Evolutionary conservation across 2,329 filamentous ascomycete species (phyloP).

Genomic region (Herpotrichia juniperi): DNA sequence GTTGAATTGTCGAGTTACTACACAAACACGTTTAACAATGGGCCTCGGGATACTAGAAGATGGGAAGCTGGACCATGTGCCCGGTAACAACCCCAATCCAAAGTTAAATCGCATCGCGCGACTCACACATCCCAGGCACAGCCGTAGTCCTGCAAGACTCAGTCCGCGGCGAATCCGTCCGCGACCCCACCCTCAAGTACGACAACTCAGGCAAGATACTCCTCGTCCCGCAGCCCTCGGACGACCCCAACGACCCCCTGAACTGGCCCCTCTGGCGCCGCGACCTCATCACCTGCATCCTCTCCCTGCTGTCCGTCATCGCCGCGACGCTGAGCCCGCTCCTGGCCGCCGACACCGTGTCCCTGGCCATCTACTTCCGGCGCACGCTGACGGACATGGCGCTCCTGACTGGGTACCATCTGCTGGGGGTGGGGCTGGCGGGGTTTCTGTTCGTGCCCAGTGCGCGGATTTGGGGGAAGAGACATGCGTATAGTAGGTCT

Average conservation of each 20-base stretch:
- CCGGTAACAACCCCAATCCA: conserved; percentile 64
- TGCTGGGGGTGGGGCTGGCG: conserved; percentile 80
- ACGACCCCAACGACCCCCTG: conserved; percentile 90
- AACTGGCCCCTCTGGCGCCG: conserved; percentile 89
- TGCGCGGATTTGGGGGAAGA: conserved; percentile 89
- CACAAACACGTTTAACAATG: conserved; percentile 54
- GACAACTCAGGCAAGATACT: conserved; percentile 76
- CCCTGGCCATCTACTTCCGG: conserved; percentile 70
- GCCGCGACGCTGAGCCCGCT: conserved; percentile 85
- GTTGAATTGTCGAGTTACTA: no score
- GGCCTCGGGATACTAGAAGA: conserved; percentile 77
- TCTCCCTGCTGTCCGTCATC: conserved; percentile 82
- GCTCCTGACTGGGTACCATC: conserved; percentile 83
- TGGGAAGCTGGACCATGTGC: conserved; percentile 69
- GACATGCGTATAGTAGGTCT: conserved; percentile 86
- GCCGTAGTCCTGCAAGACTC: conserved; percentile 47
- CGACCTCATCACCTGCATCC: conserved; percentile 77
- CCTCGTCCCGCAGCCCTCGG: conserved; percentile 86
- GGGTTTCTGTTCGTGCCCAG: conserved; percentile 87
- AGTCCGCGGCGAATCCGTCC: conserved; percentile 18
- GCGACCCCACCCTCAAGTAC: conserved; percentile 67
- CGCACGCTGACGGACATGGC: conserved; percentile 76
- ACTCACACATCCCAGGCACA: conserved; percentile 40
- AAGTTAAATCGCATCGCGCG: conserved; percentile 1
- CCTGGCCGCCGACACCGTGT: conserved; percentile 85